Base-by-base conservation (phyloP, 495 filamentous ascomycete species). In the Penicillium steckii region DNA sequence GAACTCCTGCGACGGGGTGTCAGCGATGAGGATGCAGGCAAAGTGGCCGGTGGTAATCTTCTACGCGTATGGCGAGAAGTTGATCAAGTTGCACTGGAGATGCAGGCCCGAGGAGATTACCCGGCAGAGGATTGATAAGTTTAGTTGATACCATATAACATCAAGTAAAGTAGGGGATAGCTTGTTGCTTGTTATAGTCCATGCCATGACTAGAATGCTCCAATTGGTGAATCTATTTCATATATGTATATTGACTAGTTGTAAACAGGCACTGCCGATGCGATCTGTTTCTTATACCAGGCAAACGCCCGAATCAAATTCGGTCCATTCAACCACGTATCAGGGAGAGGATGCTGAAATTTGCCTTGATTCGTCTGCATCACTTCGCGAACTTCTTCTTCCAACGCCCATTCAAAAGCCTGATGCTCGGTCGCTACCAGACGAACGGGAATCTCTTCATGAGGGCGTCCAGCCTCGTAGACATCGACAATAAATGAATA, bases 31-130 rank as follows among this genome's bases (percentile, higher is more conserved):
- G 83, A 94, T 56, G 85, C 79, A 1, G 73, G 63, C 19, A 85
- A 87, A 59, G 71, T 94, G 1, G 86, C 80, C 0, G 89, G 89
- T 0, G 84, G 80, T 1, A 94, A 94, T 61, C 47, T 92, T 1
- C 64, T 94, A 25, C 79, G 89, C 21, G 88, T 94, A 27, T 91
- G 88, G 89, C 72, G 62, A 45, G 81, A 82, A n/a, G 86, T 84
- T 8, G 89, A 91, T 46, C 67, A 62, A 37, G 83, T 89, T 23
- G 84, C 85, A n/a, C 61, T 65, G 29, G 58, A 82, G 67, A 71
- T 92, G 77, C 80, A 84, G 54, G 70, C 67, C 3, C 71, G 71
- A 1, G 86, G 88, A 0, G 79, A 77, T 23, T 67, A 72, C 41
- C 78, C 86, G 2, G 64, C 81, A 15, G 89, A 91, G 67, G 89